Percentiles rank a stretch among this genome's conserved stretches.
Evolutionary conservation across 441 rosid species (phyloP).

Genomic region (Melastoma candidum): DNA sequence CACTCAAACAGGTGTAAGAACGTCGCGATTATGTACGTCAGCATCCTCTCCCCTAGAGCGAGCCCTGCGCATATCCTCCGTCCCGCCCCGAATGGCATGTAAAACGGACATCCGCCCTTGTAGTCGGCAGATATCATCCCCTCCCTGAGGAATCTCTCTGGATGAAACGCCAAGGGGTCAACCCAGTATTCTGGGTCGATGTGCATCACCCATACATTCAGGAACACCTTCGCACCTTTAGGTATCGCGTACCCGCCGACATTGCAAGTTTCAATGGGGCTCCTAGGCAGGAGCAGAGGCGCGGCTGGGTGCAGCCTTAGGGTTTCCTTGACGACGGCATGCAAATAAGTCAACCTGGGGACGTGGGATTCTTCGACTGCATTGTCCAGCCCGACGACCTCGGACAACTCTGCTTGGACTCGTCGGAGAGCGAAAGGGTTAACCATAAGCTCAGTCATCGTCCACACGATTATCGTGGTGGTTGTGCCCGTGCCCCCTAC

Average conservation of each 20-base stretch:
- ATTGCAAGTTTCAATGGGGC: neutral
- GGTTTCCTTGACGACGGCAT: no score
- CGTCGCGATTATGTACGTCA: neutral
- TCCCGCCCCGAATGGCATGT: conserved; percentile 5
- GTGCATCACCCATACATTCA: conserved; percentile 1
- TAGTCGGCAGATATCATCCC: no score
- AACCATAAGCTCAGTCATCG: no score
- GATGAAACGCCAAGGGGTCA: neutral
- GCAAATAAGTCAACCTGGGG: no score
- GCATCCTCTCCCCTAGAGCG: conserved; percentile 1
- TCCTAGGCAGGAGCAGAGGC: neutral
- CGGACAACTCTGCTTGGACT: no score
- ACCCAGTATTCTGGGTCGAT: conserved; percentile 5
- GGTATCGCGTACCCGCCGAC: conserved; percentile 3
- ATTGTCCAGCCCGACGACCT: no score
- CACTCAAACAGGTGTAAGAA: conserved; percentile 2
- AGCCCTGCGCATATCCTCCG: conserved; percentile 8
- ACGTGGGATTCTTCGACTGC: no score
- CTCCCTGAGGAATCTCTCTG: conserved; percentile 5
- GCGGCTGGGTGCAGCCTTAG: conserved; percentile 1
- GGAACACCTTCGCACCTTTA: conserved; percentile 6
- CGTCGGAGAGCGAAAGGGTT: no score
- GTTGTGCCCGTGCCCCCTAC: no score
- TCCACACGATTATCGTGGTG: no score
- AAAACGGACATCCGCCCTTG: neutral